Percentiles rank a stretch among this genome's conserved stretches.
Conservation (phyloP, 768 basidiomycete genomes). For the Boletus edulis region DNA sequence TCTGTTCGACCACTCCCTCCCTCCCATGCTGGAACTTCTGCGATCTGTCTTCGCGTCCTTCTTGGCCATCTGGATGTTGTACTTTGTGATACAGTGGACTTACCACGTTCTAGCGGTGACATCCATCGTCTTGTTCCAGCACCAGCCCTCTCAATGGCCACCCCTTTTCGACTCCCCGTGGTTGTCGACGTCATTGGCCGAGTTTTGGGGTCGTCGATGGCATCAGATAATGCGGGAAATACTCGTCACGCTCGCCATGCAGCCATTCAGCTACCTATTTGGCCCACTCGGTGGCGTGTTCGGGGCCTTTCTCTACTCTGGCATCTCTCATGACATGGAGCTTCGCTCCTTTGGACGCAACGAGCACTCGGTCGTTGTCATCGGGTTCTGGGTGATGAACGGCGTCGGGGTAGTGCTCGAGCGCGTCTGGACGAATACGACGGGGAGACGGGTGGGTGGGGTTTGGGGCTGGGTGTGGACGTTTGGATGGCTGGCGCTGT, state of each 20-base stretch:
- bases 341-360: conserved; percentile 32
- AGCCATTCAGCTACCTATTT: conserved; percentile 40
- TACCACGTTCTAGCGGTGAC: conserved; percentile 45
- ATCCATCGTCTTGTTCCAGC: conserved; percentile 44
- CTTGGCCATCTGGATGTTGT: conserved; percentile 35
- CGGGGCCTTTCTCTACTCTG: conserved; percentile 59
- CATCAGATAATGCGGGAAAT: conserved; percentile 62
- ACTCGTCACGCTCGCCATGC: conserved; percentile 51
- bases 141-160: conserved; percentile 56
- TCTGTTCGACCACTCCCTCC: conserved; percentile 36
- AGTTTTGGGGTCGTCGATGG: conserved; percentile 66
- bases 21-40: conserved; percentile 29
- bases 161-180: conserved; percentile 60
- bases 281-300: conserved; percentile 52
- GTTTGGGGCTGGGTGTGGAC: conserved; percentile 52
- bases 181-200: conserved; percentile 51
- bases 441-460: conserved; percentile 46
- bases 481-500: conserved; percentile 45
- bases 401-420: conserved; percentile 53
- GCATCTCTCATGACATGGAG: conserved; percentile 53
- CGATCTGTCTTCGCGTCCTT: conserved; percentile 43
- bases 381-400: conserved; percentile 55
- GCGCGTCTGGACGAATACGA: conserved; percentile 39
- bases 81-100: conserved; percentile 41
- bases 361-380: conserved; percentile 39